Conservation (phyloP, 495 filamentous ascomycete genomes). For the Penicillium diatomitis region DNA sequence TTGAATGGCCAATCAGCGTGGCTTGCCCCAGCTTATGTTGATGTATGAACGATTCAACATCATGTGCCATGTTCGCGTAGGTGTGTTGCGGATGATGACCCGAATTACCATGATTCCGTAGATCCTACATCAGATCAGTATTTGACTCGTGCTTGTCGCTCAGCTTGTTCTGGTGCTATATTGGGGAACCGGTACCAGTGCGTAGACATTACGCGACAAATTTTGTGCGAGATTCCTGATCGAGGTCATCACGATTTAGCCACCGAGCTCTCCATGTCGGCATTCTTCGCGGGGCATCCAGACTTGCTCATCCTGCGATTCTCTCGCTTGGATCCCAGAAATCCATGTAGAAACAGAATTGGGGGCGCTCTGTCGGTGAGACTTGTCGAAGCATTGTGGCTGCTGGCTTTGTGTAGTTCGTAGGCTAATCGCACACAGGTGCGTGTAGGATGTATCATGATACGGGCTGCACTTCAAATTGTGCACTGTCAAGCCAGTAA, state of each 20-base stretch:
- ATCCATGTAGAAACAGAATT: slow-evolving; percentile 13
- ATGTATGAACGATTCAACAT: slow-evolving; percentile 64
- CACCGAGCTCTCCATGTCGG: too few species aligned
- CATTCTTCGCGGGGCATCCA: too few species aligned
- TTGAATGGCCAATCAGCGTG: slow-evolving; percentile 46
- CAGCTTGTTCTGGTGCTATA: not conserved
- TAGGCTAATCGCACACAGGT: slow-evolving; percentile 5
- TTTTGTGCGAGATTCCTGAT: slow-evolving; percentile 2
- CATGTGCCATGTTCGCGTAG: slow-evolving; percentile 69
- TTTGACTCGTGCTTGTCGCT: not conserved
- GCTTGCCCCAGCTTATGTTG: slow-evolving; percentile 51
- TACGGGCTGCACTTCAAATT: not conserved
- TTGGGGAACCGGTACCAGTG: not conserved
- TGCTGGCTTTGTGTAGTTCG: slow-evolving; percentile 1
- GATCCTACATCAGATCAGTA: slow-evolving; percentile 43
- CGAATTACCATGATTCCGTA: slow-evolving; percentile 81
- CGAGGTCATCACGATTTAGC: slow-evolving; percentile 22
- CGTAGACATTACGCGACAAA: slow-evolving; percentile 4
- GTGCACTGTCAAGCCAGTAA: not conserved
- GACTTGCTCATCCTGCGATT: slow-evolving; percentile 83
- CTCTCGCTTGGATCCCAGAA: slow-evolving; percentile 47
- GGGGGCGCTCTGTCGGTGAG: not conserved
- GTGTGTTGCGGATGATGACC: slow-evolving; percentile 59
- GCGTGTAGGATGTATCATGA: not conserved
- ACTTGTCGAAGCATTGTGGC: not conserved